Evolutionary conservation across 2,329 filamentous ascomycete genomes (phyloP), one percentile per base, ranked within the genome.

Genomic region (Pezicula neosporulosa): DNA sequence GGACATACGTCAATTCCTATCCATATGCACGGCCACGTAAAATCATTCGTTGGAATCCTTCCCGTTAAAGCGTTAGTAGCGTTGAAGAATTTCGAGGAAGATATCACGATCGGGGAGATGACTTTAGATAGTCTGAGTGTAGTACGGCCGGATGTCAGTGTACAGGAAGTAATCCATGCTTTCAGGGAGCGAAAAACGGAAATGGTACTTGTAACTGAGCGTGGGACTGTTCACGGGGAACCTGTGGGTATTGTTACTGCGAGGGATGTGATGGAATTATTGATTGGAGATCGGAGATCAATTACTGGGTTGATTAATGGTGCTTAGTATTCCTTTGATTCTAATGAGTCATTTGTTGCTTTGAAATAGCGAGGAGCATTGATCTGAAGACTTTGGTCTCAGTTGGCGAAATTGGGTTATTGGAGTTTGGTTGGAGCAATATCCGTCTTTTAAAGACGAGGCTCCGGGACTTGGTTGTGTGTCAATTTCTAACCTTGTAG

Each of bases 111-210:
- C 21, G 81, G 86, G 50, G 91, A 97, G 54, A 96, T 97, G 64
- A 84, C 90, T 13, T 77, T 97, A 45, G 93, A 92, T 6, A 95
- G 90, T 0, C 81, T 97, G 9, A 91, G 92, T 2, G 93, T 97
- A 68, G 96, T 93, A 0, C 82, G 88, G 8, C 90, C 93, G 0
- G 89, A 96, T 66, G 96, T 93, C 0, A 96, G 91, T 72, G 97
- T 93, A 67, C 72, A 97, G 52, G 93, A 97, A 67, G 96, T 97
- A 61, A 89, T 97, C 72, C 97, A 97, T 73, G 97, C 96, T 70
- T 97, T 97, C 74, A 92, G 97, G 70, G 92, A 97, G 74, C 92
- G 93, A 60, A 97, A 97, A 68, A 95, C 90, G 2, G 92, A 97
- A 70, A 95, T 97, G 91, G 91, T 97, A 0, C 76, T 97, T 27